These are phyloP conservation scores for Globisporangium splendens DNA, from an alignment of 352 stramenopile species.

Conservation along the genomic window DNA sequence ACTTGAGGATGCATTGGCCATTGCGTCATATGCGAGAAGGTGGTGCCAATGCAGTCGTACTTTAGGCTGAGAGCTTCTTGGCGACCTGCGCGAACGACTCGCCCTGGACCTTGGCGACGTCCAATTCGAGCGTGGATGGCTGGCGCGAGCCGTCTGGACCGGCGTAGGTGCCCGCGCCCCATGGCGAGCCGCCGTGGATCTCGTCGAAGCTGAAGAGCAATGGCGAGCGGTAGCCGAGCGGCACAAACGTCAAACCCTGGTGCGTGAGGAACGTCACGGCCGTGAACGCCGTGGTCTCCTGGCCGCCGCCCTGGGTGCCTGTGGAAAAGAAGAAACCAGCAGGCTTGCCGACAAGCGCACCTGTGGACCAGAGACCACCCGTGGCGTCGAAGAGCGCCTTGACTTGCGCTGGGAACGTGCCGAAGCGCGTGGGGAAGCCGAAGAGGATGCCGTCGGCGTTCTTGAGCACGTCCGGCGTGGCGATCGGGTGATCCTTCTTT, in stretches of 20 bases:
- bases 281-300: constrained; percentile 73
- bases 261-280: constrained; percentile 64
- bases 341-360: constrained; percentile 63
- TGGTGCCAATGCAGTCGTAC: no score
- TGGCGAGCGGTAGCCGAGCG: constrained; percentile 42
- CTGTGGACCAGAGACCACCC: constrained; percentile 57
- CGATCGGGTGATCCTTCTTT: constrained; percentile 33
- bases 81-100: constrained; percentile 75
- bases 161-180: constrained; percentile 63
- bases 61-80: constrained; percentile 74
- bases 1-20: no score
- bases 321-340: constrained; percentile 67
- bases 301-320: constrained; percentile 57
- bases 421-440: constrained; percentile 64
- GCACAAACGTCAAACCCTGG: constrained; percentile 81
- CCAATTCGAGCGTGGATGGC: constrained; percentile 76
- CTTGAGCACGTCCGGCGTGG: constrained; percentile 25
- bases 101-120: constrained; percentile 72
- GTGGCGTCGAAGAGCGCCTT: constrained; percentile 72
- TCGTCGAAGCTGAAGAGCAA: constrained; percentile 47
- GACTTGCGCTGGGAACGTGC: constrained; percentile 61
- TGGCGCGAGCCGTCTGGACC: constrained; percentile 63
- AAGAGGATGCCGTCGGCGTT: constrained; percentile 73
- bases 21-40: no score
- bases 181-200: constrained; percentile 50